Conservation (phyloP, 371 early-diverging fungal genomes). For the Choanephora cucurbitarum region DNA sequence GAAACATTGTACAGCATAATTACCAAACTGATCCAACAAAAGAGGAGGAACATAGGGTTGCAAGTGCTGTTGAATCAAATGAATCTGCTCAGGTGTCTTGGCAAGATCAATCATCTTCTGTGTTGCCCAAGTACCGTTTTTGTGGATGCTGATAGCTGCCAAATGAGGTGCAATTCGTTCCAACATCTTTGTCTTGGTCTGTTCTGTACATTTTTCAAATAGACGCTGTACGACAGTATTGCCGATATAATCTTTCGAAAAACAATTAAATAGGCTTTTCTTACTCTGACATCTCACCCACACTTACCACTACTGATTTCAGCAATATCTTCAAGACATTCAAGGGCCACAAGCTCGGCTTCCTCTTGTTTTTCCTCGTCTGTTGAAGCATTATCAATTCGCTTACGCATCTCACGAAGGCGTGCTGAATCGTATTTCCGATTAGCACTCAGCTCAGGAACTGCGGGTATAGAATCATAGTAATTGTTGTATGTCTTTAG, state of each 20-base stretch:
- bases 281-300: background rate
- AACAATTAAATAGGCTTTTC: background rate
- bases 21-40: constrained; percentile 90
- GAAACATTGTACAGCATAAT: constrained; percentile 91
- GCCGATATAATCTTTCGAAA: constrained; percentile 47
- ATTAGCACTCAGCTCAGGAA: constrained; percentile 68
- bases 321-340: constrained; percentile 71
- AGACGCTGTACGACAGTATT: constrained; percentile 89
- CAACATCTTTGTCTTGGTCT: constrained; percentile 56
- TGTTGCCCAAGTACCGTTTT: constrained; percentile 94
- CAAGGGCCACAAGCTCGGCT: constrained; percentile 67
- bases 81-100: constrained; percentile 62
- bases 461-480: constrained; percentile 66
- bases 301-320: constrained; percentile 86
- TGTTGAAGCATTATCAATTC: constrained; percentile 69
- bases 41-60: constrained; percentile 74
- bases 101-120: constrained; percentile 88
- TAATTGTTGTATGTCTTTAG: constrained; percentile 42
- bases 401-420: constrained; percentile 85
- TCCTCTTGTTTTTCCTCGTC: constrained; percentile 46
- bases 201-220: constrained; percentile 68
- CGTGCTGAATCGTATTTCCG: constrained; percentile 79
- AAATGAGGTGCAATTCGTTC: constrained; percentile 69
- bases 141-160: constrained; percentile 84
- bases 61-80: constrained; percentile 45